Base-by-base conservation (phyloP, 306 rosid species). In the Ziziphus jujuba region DNA sequence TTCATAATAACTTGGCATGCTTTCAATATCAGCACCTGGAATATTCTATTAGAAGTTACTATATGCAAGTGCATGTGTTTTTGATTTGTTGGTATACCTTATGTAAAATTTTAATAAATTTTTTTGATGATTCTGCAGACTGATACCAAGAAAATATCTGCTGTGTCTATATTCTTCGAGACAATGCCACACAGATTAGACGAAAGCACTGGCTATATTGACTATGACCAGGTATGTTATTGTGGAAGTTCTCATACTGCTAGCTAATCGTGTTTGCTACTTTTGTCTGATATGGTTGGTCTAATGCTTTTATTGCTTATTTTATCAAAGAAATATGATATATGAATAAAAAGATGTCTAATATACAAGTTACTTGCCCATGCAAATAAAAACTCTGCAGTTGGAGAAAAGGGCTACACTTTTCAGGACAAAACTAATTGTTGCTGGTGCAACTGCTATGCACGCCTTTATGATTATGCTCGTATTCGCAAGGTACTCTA, bases 91-190 rank as follows among this genome's bases (percentile, higher is more conserved):
- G 33, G 33, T 28, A 28, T 28, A 28, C 33, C 33, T 1, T 28
- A 28, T 28, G 33, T 28, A 40, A 40, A 4, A 1, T 7, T 8
- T 9, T 56, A 25, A 54, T 19, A 33, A 38, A 69, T 62, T 33
- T 12, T 64, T 56, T 36, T 24, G 59, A 33, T 47, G 34, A 71
- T 72, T 63, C 33, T 77, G 82, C 91, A 89, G 96, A 89, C 93
- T 20, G 96, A 89, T 82, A 89, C 96, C 77, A 89, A 89, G 75
- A 89, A 89, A 86, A 89, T 89, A 68, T 89, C 96, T 49, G 96
- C 96, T 7, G 96, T 89, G 56, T 89, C 93, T 15, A 85, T 89
- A 59, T 87, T 72, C 44, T 89, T 89, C 33, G 96, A 89, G 85
- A 89, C 96, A 59, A 79, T 89, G 96, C 96, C 96, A n/a, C 87